Conservation (phyloP, 768 basidiomycete species). For the Phaeotremella fagi region DNA sequence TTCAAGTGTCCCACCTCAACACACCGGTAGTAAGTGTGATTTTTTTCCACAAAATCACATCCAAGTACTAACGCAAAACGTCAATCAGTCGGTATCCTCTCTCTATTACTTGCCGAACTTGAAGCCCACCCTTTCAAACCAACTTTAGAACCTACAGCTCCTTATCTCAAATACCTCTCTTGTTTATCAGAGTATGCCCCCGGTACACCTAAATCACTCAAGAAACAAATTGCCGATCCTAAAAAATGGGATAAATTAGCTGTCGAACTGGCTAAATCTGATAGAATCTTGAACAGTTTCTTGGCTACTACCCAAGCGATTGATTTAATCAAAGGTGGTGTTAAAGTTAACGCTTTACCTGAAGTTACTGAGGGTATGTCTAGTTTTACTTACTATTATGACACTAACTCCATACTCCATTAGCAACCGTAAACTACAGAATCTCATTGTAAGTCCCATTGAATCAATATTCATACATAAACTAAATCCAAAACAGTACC, state of each 20-base stretch:
- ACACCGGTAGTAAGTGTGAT: conserved; percentile 58
- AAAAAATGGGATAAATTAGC: conserved; percentile 52
- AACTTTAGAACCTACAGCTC: conserved; percentile 37
- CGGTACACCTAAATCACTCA: conserved; percentile 57
- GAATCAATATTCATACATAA: neutral
- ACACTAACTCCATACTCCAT: neutral
- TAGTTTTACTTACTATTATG: neutral
- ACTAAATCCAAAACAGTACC: conserved; percentile 21
- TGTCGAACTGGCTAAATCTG: conserved; percentile 48
- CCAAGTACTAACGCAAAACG: neutral
- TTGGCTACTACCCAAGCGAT: conserved; percentile 63
- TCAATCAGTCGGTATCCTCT: conserved; percentile 68
- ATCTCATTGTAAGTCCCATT: conserved; percentile 43
- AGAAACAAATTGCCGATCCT: conserved; percentile 37
- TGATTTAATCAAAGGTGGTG: conserved; percentile 55
- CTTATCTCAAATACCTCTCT: conserved; percentile 52
- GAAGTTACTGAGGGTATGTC: conserved; percentile 51
- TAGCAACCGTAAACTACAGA: conserved; percentile 46
- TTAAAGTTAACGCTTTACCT: conserved; percentile 72
- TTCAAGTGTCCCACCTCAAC: conserved; percentile 73
- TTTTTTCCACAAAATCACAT: neutral
- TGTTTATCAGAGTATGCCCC: conserved; percentile 65
- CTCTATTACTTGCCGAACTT: conserved; percentile 62
- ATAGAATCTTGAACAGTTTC: conserved; percentile 35
- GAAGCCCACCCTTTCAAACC: conserved; percentile 60